Evolutionary conservation across 2,329 filamentous ascomycete genomes (phyloP).

Genomic region (Pseudogymnoascus sp.): DNA sequence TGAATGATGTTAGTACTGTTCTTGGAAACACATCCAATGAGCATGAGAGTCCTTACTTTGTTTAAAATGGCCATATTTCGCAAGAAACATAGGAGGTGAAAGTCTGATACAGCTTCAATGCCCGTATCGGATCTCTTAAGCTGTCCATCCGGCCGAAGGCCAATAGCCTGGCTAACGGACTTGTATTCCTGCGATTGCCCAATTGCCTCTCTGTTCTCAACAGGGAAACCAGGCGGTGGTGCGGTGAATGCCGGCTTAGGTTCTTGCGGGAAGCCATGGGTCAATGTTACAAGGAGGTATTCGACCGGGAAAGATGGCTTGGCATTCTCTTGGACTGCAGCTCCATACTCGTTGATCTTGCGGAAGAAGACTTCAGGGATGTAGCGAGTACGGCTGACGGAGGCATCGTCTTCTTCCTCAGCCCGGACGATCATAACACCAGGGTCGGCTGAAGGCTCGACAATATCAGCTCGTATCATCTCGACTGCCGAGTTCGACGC

Average conservation of each 20-base stretch:
- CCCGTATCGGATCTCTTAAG: constrained; percentile 52
- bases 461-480: constrained; percentile 90
- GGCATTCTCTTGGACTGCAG: constrained; percentile 92
- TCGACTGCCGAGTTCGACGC: constrained; percentile 92
- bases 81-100: constrained; percentile 86
- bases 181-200: constrained; percentile 77
- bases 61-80: constrained; percentile 71
- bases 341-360: constrained; percentile 90
- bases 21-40: constrained; percentile 19
- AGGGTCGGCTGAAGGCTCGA: constrained; percentile 91
- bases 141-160: constrained; percentile 50
- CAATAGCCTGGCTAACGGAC: constrained; percentile 52
- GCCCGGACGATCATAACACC: constrained; percentile 88
- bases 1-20: constrained; percentile 33
- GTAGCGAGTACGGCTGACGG: constrained; percentile 64
- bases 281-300: constrained; percentile 90
- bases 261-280: constrained; percentile 84
- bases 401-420: constrained; percentile 75
- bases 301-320: constrained; percentile 95
- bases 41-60: constrained; percentile 53
- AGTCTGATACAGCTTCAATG: constrained; percentile 72
- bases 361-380: constrained; percentile 97
- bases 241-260: constrained; percentile 68
- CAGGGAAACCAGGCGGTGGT: constrained; percentile 59
- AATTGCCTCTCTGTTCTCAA: constrained; percentile 83